Conservation (phyloP, 1,139 yeast genomes). For the Blastobotrys niveus region DNA sequence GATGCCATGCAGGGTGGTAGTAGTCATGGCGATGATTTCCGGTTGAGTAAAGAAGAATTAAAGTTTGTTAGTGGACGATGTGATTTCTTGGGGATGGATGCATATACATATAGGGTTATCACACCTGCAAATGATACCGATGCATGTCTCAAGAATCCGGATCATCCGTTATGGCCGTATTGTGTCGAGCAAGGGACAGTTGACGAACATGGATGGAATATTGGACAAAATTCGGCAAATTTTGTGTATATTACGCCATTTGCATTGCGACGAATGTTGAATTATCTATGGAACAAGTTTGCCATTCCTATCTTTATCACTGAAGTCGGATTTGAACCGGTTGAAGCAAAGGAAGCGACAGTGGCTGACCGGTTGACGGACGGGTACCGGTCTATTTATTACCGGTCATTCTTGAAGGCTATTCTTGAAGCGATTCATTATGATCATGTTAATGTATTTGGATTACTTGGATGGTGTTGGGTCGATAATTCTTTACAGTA, state of each 20-base stretch:
- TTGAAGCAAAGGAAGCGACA: conserved; percentile 29
- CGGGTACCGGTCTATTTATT: conserved; percentile 32
- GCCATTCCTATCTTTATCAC: conserved; percentile 19
- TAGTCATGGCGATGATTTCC: conserved; percentile 27
- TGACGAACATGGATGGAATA: not conserved
- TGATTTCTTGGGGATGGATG: conserved; percentile 38
- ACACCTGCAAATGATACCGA: conserved; percentile 17
- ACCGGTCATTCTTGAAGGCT: conserved; percentile 31
- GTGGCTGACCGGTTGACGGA: conserved; percentile 33
- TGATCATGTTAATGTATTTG: conserved; percentile 32
- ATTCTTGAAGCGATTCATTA: conserved; percentile 27
- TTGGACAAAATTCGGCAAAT: conserved; percentile 21
- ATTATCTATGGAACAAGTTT: not conserved
- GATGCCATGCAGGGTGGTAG: conserved; percentile 21
- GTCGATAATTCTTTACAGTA: conserved; percentile 36
- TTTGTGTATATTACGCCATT: not conserved
- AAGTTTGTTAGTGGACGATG: conserved; percentile 24
- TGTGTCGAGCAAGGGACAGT: conserved; percentile 16
- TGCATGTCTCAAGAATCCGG: conserved; percentile 1
- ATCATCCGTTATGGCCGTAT: conserved; percentile 18
- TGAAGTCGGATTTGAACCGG: conserved; percentile 35
- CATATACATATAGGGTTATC: conserved; percentile 32
- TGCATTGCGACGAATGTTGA: not conserved
- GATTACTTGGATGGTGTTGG: conserved; percentile 36
- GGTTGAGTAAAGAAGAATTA: conserved; percentile 32